Conservation (phyloP, 208 protist species). For the Leishmania guyanensis region DNA sequence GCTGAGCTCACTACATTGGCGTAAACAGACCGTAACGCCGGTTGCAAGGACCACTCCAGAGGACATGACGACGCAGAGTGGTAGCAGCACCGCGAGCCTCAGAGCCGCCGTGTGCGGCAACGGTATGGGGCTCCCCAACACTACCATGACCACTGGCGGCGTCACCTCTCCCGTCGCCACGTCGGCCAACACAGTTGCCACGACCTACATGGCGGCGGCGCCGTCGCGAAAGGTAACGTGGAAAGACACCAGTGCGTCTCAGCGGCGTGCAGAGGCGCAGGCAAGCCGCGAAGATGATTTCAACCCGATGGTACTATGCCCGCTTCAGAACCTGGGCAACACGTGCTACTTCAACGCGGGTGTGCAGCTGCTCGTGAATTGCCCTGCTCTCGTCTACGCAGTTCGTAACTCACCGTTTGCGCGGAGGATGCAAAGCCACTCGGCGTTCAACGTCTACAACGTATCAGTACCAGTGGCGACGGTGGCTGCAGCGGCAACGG, state of each 20-base stretch:
- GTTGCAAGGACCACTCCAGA: background rate
- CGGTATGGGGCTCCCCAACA: background rate
- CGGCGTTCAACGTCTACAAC: background rate
- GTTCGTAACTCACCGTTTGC: slow-evolving; percentile 13
- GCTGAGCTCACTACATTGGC: background rate
- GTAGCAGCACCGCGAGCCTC: background rate
- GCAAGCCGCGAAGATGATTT: slow-evolving; percentile 33
- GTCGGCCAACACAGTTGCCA: background rate
- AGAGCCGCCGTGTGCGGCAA: background rate
- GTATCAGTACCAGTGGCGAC: background rate
- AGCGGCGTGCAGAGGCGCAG: slow-evolving; percentile 20
- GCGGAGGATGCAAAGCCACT: slow-evolving; percentile 1
- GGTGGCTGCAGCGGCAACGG: background rate
- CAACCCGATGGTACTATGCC: slow-evolving; percentile 67
- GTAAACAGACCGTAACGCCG: background rate
- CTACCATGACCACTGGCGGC: background rate
- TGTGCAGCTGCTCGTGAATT: slow-evolving; percentile 95
- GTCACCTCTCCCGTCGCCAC: slow-evolving; percentile 2
- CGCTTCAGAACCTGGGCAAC: slow-evolving; percentile 96
- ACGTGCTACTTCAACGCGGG: slow-evolving; percentile 98
- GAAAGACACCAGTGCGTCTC: slow-evolving; percentile 9
- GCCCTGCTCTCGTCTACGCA: slow-evolving; percentile 23
- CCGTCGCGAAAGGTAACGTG: slow-evolving; percentile 7
- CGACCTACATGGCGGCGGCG: background rate
- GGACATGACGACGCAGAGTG: background rate